Evolutionary conservation across 257 asterid species (phyloP).

Genomic region (Echites panduratus): DNA sequence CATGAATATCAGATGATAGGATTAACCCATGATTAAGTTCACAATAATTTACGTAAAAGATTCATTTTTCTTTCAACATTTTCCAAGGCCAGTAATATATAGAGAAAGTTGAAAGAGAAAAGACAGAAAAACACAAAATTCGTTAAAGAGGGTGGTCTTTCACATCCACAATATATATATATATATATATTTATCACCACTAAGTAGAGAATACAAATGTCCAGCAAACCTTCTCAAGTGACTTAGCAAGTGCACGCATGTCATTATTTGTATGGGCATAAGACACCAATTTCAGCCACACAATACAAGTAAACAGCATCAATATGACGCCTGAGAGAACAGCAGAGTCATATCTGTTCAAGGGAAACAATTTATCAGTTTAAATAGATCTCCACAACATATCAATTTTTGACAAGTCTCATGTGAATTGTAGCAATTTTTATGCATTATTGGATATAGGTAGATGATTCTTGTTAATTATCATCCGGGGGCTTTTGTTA

Average conservation of each 20-base stretch:
- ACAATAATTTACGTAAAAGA: not conserved
- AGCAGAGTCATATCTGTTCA: constrained; percentile 89
- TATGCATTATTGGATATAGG: not conserved
- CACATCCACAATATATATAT: too few relatives aligned
- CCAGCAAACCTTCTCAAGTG: constrained; percentile 65
- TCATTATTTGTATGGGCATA: constrained; percentile 94
- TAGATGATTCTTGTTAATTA: not conserved
- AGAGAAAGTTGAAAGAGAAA: not conserved
- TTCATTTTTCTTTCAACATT: not conserved
- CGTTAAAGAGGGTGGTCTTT: not conserved
- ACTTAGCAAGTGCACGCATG: constrained; percentile 64
- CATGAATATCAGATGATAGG: not conserved
- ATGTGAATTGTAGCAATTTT: not conserved
- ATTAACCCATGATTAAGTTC: not conserved
- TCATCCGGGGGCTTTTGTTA: not conserved
- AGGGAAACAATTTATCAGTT: not conserved
- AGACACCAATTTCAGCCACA: constrained; percentile 92
- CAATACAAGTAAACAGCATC: constrained; percentile 73
- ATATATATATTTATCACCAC: not conserved
- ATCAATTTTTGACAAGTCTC: not conserved
- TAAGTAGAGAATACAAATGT: not conserved
- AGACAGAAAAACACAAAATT: not conserved
- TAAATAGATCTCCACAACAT: not conserved
- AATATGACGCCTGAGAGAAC: constrained; percentile 76
- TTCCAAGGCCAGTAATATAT: not conserved